A percentile compares a stretch with the other conserved stretches of the same genome.
These are phyloP conservation scores for Steccherinum ochraceum DNA, from an alignment of 768 basidiomycete genomes.

Conservation along the genomic window DNA sequence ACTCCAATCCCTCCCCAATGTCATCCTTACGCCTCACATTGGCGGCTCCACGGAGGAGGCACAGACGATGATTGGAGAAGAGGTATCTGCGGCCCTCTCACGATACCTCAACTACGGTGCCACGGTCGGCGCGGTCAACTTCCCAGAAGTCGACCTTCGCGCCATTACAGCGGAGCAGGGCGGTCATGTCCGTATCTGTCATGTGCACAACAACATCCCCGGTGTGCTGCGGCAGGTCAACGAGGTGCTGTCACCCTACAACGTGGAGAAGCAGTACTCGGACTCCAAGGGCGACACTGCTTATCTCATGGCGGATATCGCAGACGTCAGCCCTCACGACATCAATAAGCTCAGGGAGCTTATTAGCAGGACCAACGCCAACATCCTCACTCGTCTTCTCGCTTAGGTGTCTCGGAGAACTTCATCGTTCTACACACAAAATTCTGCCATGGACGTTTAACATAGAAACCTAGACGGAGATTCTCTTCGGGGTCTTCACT, in stretches of 20 bases:
- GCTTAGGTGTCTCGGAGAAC: too few species aligned
- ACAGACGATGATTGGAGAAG: constrained; percentile 94
- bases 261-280: constrained; percentile 99
- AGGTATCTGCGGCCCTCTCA: constrained; percentile 78
- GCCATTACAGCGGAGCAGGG: constrained; percentile 83
- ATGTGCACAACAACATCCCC: constrained; percentile 93
- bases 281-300: constrained; percentile 92
- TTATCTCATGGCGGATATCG: constrained; percentile 96
- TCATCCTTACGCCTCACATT: constrained; percentile 97
- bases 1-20: constrained; percentile 74
- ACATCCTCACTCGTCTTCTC: constrained; percentile 86
- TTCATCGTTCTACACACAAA: not conserved
- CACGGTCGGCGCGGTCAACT: constrained; percentile 91
- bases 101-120: constrained; percentile 93
- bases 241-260: constrained; percentile 88
- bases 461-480: too few species aligned
- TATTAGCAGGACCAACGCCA: constrained; percentile 75
- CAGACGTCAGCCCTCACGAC: constrained; percentile 78
- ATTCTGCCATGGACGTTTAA: not conserved
- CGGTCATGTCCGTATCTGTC: constrained; percentile 81
- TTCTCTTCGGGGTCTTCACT: not conserved
- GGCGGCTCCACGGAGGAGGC: constrained; percentile 99
- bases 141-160: constrained; percentile 96
- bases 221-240: constrained; percentile 95
- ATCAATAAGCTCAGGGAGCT: constrained; percentile 70